A percentile compares a stretch with the other conserved stretches of the same genome.
Evolutionary conservation across 1,139 yeast genomes (phyloP).

Genomic region (Sugiyamaella neomexicana): DNA sequence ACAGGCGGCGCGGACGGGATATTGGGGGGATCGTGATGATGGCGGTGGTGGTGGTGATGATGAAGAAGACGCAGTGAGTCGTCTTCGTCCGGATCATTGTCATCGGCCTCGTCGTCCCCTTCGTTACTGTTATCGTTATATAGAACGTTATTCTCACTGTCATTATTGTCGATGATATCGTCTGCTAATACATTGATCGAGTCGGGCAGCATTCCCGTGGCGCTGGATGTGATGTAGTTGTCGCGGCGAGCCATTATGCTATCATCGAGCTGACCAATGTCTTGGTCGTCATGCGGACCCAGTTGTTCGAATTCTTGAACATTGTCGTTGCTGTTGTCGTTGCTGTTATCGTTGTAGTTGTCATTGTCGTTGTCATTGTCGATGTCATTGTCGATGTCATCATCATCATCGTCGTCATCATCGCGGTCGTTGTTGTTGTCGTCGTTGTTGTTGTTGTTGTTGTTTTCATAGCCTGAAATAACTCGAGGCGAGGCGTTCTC

Average conservation of each 20-base stretch:
- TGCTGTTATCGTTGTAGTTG: not conserved
- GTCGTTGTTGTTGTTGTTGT: not conserved
- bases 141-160: not conserved
- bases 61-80: constrained; percentile 1
- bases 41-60: no score
- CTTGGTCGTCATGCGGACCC: not conserved
- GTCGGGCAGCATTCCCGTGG: not conserved
- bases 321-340: not conserved
- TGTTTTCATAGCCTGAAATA: not conserved
- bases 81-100: constrained; percentile 7
- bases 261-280: constrained; percentile 2
- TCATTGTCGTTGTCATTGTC: not conserved
- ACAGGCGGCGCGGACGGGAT: constrained; percentile 38
- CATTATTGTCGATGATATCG: not conserved
- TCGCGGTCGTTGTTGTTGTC: not conserved
- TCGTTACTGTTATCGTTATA: constrained; percentile 9
- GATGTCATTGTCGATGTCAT: no score
- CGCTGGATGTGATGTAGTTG: constrained; percentile 1
- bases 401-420: constrained; percentile 1
- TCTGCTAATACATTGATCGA: not conserved
- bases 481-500: constrained; percentile 11
- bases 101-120: constrained; percentile 13
- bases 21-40: constrained; percentile 25
- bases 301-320: not conserved
- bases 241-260: constrained; percentile 1